phyloP scores from a whole-genome alignment of 805 yeast genomes.

The Metschnikowia sp. region DNA sequence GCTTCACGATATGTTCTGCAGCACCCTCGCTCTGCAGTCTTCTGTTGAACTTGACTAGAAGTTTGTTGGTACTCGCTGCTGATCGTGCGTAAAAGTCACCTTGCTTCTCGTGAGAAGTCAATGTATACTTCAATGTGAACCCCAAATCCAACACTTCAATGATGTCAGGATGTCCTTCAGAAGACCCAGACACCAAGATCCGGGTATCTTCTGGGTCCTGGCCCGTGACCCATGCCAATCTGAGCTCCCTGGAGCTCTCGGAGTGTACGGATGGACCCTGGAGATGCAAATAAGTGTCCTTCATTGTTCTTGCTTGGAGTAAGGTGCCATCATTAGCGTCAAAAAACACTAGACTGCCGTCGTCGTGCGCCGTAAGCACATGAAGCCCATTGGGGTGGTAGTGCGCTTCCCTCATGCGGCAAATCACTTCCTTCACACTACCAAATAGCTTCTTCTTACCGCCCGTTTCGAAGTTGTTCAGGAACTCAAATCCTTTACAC shows the following conservation, averaged over 20 bases:
- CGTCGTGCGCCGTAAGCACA: slow-evolving; percentile 71
- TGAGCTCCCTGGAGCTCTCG: slow-evolving; percentile 8
- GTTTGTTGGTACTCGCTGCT: slow-evolving; percentile 39
- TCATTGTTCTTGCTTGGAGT: slow-evolving; percentile 69
- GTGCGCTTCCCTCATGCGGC: slow-evolving; percentile 46
- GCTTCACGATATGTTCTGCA: slow-evolving; percentile 24
- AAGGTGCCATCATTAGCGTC: slow-evolving; percentile 76
- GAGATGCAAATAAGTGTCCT: slow-evolving; percentile 60
- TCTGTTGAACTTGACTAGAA: slow-evolving; percentile 25
- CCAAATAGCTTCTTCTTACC: slow-evolving; percentile 43
- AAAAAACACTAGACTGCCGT: slow-evolving; percentile 89
- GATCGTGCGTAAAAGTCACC: slow-evolving; percentile 66
- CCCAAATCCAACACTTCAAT: slow-evolving; percentile 69
- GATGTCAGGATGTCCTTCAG: slow-evolving; percentile 31
- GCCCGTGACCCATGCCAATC: slow-evolving; percentile 75
- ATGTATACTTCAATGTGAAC: slow-evolving; percentile 67
- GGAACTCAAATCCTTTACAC: slow-evolving; percentile 55
- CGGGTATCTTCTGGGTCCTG: slow-evolving; percentile 78
- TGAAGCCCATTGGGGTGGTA: slow-evolving; percentile 96
- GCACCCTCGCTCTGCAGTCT: slow-evolving; percentile 14
- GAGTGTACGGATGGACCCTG: slow-evolving; percentile 35
- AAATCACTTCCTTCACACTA: slow-evolving; percentile 30
- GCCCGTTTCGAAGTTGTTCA: slow-evolving; percentile 29
- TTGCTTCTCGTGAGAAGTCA: slow-evolving; percentile 84
- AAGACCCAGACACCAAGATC: slow-evolving; percentile 68